Conservation (phyloP, 306 rosid genomes). For the Cucumis melo region DNA sequence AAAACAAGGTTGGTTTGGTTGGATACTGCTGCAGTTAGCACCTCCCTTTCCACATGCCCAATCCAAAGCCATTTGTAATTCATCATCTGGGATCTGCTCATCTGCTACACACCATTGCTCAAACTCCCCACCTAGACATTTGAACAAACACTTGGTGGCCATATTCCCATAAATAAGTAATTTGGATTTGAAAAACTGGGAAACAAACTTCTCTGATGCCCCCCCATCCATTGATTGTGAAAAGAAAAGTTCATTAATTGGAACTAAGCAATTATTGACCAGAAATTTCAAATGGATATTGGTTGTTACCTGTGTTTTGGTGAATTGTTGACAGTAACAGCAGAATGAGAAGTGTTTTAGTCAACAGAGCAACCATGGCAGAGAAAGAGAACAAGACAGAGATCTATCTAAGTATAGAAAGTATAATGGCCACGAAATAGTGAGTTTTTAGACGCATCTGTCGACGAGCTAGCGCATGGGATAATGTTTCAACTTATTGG, state of each 20-base stretch:
- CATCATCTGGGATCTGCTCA: conserved; percentile 47
- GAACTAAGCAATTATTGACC: background rate
- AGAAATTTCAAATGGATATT: conserved; percentile 1
- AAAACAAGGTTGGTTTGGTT: conserved; percentile 46
- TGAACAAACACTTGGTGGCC: background rate
- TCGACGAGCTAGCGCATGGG: background rate
- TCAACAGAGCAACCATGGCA: conserved; percentile 27
- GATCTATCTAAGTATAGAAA: background rate
- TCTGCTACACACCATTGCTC: conserved; percentile 84
- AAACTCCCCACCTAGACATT: conserved; percentile 25
- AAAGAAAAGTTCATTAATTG: background rate
- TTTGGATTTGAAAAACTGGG: background rate
- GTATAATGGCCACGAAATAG: background rate
- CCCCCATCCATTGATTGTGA: background rate
- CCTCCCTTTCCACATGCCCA: conserved; percentile 80
- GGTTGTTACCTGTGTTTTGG: conserved; percentile 36
- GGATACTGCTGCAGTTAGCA: conserved; percentile 63
- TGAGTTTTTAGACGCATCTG: background rate
- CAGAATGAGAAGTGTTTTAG: conserved; percentile 24
- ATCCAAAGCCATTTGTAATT: conserved; percentile 53
- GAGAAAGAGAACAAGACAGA: conserved; percentile 13
- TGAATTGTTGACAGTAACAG: conserved; percentile 30
- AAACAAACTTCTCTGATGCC: background rate
- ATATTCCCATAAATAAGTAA: background rate
- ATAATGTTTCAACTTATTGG: background rate